Conservation (phyloP, 2,329 filamentous ascomycete genomes). For the Fusarium sp. region DNA sequence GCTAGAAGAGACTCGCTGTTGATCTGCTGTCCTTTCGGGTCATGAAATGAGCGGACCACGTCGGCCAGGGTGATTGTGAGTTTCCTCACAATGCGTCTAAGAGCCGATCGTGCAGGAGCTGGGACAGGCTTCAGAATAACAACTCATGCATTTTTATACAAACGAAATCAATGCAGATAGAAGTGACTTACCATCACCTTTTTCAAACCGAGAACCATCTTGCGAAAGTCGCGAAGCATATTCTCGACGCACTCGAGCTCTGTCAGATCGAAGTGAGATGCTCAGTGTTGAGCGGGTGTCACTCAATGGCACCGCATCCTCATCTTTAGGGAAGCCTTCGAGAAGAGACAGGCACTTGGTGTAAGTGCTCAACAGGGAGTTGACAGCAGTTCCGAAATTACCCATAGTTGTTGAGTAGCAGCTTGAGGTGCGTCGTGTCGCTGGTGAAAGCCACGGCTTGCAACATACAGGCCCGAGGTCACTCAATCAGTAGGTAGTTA, state of each 20-base stretch:
- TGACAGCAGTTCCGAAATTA: slow-evolving; percentile 54
- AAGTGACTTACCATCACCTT: slow-evolving; percentile 56
- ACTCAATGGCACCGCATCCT: slow-evolving; percentile 33
- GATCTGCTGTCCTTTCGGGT: slow-evolving; percentile 44
- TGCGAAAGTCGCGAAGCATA: slow-evolving; percentile 54
- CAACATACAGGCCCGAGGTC: neutral
- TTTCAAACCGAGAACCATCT: slow-evolving; percentile 52
- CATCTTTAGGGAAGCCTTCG: slow-evolving; percentile 44
- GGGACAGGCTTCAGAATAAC: slow-evolving; percentile 17
- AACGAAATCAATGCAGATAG: neutral
- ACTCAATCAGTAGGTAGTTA: slow-evolving; percentile 22
- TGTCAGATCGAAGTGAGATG: slow-evolving; percentile 51
- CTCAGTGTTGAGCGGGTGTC: slow-evolving; percentile 41
- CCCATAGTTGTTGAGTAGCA: slow-evolving; percentile 37
- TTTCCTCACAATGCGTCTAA: slow-evolving; percentile 53
- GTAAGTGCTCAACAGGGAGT: slow-evolving; percentile 57
- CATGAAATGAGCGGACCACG: slow-evolving; percentile 47
- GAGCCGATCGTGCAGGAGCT: slow-evolving; percentile 51
- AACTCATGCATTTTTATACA: slow-evolving; percentile 7
- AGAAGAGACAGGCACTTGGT: slow-evolving; percentile 55
- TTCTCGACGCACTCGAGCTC: slow-evolving; percentile 50
- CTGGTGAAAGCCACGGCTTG: slow-evolving; percentile 9
- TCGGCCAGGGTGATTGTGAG: slow-evolving; percentile 53
- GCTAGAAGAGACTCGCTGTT: slow-evolving; percentile 58
- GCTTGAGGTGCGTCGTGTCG: neutral